Evolutionary conservation across 2,329 filamentous ascomycete species (phyloP).

Genomic region (Ascochyta koolunga): DNA sequence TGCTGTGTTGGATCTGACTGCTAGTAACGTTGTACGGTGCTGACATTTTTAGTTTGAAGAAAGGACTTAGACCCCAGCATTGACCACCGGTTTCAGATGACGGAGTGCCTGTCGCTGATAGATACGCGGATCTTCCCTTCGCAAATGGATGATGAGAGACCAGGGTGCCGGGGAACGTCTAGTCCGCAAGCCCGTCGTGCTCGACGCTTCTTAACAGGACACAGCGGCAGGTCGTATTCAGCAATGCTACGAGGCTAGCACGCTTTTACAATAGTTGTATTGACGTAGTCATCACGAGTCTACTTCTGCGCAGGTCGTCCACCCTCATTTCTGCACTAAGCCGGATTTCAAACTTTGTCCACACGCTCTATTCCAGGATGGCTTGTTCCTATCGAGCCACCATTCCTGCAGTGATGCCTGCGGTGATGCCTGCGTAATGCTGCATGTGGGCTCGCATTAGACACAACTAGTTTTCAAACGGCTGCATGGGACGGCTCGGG

Average conservation of each 20-base stretch:
- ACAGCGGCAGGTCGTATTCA: background rate
- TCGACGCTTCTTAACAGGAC: background rate
- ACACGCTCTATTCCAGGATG: background rate
- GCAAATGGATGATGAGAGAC: constrained; percentile 2
- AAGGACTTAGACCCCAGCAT: too few species aligned
- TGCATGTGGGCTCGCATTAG: constrained; percentile 15
- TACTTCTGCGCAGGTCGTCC: constrained; percentile 7
- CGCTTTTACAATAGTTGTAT: background rate
- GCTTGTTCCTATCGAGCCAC: constrained; percentile 1
- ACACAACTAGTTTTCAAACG: constrained; percentile 4
- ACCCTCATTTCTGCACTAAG: background rate
- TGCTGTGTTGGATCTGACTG: too few species aligned
- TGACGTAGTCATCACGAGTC: constrained; percentile 8
- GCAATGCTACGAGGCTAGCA: constrained; percentile 7
- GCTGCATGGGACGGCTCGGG: constrained; percentile 16
- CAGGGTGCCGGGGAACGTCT: background rate
- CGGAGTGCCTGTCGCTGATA: constrained; percentile 3
- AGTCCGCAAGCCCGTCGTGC: background rate
- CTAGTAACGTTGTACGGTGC: too few species aligned
- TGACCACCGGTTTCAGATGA: constrained; percentile 11
- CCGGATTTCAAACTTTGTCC: constrained; percentile 9
- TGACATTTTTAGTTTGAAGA: too few species aligned
- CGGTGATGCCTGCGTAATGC: constrained; percentile 14
- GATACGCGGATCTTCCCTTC: constrained; percentile 6
- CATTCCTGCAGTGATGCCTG: constrained; percentile 10